Evolutionary conservation across 306 rosid genomes (phyloP).

Genomic region (Prunus mume): DNA sequence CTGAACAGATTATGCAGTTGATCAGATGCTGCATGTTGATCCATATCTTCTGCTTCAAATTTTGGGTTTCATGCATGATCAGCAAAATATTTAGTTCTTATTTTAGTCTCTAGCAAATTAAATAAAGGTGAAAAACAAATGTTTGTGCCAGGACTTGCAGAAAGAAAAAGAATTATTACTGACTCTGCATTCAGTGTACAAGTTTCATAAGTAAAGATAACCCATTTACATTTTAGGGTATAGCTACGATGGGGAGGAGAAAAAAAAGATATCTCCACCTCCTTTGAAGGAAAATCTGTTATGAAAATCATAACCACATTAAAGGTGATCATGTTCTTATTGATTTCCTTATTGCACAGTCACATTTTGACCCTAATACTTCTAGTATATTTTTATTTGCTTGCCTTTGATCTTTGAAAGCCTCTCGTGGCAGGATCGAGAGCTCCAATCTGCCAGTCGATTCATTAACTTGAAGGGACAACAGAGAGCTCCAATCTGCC

Average conservation of each 20-base stretch:
- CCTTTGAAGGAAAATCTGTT: background rate
- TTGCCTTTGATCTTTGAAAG: background rate
- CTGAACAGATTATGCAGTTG: too few species aligned
- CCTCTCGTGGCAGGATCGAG: background rate
- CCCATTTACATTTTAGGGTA: conserved; percentile 1
- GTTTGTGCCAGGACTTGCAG: too few species aligned
- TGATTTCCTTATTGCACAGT: conserved; percentile 3
- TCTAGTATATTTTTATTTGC: background rate
- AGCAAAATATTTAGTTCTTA: background rate
- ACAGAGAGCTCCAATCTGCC: conserved; percentile 73
- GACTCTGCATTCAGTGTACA: background rate
- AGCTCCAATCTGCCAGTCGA: background rate
- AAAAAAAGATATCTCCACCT: conserved; percentile 29
- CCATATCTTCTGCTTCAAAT: background rate
- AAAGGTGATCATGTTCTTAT: conserved; percentile 16
- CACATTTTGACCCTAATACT: background rate
- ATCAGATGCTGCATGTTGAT: too few species aligned
- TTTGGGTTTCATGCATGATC: background rate
- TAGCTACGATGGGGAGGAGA: conserved; percentile 12
- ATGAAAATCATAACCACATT: conserved; percentile 6
- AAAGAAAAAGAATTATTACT: background rate
- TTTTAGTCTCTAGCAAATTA: background rate
- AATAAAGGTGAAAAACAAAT: background rate
- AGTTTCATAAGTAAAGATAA: background rate
- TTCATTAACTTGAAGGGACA: conserved; percentile 48